Evolutionary conservation across 345 rosid species (phyloP).

Genomic region (Acer yangbiense): DNA sequence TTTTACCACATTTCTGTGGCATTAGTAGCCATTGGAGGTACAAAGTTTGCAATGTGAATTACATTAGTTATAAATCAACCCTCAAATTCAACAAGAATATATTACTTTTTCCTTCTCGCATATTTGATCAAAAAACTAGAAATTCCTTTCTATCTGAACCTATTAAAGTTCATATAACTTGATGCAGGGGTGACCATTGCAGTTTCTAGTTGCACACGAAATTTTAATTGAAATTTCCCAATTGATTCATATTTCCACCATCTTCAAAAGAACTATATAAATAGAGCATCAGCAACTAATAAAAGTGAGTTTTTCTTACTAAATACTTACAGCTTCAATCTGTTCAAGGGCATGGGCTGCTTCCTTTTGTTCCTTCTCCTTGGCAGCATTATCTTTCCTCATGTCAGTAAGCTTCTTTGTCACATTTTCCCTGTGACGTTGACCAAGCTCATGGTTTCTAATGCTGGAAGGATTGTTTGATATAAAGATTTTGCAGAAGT

Average conservation of each 20-base stretch:
- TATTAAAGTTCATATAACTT: slow-evolving; percentile 4
- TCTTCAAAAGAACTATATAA: background rate
- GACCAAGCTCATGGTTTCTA: slow-evolving; percentile 94
- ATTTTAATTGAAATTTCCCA: background rate
- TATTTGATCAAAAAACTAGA: background rate
- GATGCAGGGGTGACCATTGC: background rate
- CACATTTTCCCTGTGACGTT: slow-evolving; percentile 75
- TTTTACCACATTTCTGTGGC: background rate
- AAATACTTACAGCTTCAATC: slow-evolving; percentile 78
- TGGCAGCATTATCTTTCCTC: slow-evolving; percentile 78
- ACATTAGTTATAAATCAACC: background rate
- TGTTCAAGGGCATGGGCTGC: slow-evolving; percentile 74
- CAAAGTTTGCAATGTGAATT: background rate
- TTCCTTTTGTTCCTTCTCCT: slow-evolving; percentile 79
- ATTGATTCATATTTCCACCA: background rate
- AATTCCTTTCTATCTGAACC: background rate
- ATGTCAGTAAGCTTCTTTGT: slow-evolving; percentile 66
- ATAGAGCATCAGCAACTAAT: background rate
- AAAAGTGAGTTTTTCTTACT: slow-evolving; percentile 8
- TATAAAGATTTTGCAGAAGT: slow-evolving; percentile 84
- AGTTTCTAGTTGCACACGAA: background rate
- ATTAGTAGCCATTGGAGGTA: background rate
- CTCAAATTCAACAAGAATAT: background rate
- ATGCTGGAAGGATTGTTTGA: slow-evolving; percentile 83
- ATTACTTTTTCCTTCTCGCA: background rate